phyloP scores from a whole-genome alignment of 2,329 filamentous ascomycete genomes.

The Hawksworthiomyces lignivorus region DNA sequence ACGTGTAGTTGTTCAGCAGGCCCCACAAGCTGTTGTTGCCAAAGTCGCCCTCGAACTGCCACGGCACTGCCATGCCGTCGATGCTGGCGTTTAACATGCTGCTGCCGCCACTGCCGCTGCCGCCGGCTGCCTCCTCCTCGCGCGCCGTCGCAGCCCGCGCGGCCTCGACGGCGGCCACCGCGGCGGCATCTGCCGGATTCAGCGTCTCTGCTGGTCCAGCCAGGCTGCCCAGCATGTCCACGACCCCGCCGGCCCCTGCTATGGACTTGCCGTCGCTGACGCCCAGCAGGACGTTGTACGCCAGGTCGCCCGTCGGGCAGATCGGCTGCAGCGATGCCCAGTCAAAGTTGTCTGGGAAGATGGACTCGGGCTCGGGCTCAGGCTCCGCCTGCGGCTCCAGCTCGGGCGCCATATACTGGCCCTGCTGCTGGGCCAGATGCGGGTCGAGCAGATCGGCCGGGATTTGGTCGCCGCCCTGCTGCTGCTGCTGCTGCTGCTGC shows the following conservation, averaged over 20 bases:
- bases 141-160: neutral
- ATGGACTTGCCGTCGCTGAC: conserved; percentile 20
- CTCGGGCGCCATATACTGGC: too few species aligned
- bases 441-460: conserved; percentile 1
- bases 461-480: neutral
- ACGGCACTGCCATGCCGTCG: conserved; percentile 19
- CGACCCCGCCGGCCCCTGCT: conserved; percentile 13
- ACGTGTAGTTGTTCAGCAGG: conserved; percentile 41
- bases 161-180: conserved; percentile 4
- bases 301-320: conserved; percentile 49
- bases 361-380: conserved; percentile 22
- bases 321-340: conserved; percentile 46
- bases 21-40: conserved; percentile 49
- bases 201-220: conserved; percentile 1
- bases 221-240: neutral
- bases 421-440: conserved; percentile 1
- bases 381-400: neutral
- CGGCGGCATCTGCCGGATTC: neutral
- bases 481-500: neutral
- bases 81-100: neutral
- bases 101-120: neutral
- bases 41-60: conserved; percentile 50
- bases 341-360: conserved; percentile 37
- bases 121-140: neutral
- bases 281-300: conserved; percentile 49